phyloP scores from a whole-genome alignment of 768 basidiomycete species.

The Podaxis pistillaris region DNA sequence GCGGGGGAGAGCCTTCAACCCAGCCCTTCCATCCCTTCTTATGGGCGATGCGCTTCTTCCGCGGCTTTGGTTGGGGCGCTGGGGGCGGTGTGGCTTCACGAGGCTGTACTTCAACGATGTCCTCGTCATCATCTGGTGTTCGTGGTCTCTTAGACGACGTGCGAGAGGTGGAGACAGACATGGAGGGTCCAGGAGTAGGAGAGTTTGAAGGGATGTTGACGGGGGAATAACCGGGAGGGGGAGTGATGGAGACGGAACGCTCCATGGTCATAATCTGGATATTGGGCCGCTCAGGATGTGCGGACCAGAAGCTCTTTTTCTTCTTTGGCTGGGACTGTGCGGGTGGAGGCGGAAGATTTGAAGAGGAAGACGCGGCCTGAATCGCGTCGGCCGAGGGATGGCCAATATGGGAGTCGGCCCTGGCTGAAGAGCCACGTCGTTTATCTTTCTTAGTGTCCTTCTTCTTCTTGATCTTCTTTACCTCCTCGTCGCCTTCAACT shows the following conservation, averaged over 20 bases:
- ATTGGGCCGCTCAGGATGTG: conserved; percentile 53
- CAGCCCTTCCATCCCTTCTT: conserved; percentile 91
- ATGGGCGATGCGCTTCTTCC: conserved; percentile 61
- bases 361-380: conserved; percentile 8
- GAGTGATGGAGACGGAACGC: conserved; percentile 73
- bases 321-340: conserved; percentile 28
- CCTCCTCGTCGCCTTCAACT: conserved; percentile 61
- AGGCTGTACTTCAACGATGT: conserved; percentile 25
- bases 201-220: conserved; percentile 52
- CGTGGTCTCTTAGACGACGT: conserved; percentile 79
- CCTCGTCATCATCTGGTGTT: conserved; percentile 66
- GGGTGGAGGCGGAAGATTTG: neutral
- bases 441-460: conserved; percentile 45
- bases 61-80: conserved; percentile 28
- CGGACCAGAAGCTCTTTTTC: conserved; percentile 50
- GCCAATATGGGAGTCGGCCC: neutral
- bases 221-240: conserved; percentile 56
- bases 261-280: conserved; percentile 71
- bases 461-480: conserved; percentile 52
- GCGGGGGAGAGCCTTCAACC: conserved; percentile 83
- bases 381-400: neutral
- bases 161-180: conserved; percentile 69
- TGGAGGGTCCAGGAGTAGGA: conserved; percentile 74
- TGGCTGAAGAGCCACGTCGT: neutral
- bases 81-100: conserved; percentile 22